phyloP scores from a whole-genome alignment of 495 filamentous ascomycete species.

The Penicillium goetzii region DNA sequence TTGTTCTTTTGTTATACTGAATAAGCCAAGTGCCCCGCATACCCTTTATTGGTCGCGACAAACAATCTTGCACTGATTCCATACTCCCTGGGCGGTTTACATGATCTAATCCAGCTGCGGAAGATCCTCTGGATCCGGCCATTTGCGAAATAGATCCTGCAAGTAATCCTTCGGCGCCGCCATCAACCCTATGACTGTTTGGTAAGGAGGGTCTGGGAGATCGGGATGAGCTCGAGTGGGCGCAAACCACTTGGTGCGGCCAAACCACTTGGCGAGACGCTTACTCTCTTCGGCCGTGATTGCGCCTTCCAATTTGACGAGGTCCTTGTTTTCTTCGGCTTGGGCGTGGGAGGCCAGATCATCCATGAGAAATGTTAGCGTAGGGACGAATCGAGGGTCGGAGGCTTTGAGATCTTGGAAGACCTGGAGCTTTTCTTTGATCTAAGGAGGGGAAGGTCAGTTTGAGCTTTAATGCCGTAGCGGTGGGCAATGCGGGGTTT shows the following conservation, averaged over 20 bases:
- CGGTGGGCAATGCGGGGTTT: too few relatives aligned
- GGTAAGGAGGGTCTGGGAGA: constrained; percentile 34
- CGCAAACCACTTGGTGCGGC: constrained; percentile 63
- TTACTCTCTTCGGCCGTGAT: constrained; percentile 46
- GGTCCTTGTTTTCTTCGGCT: constrained; percentile 61
- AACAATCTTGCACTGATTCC: neutral
- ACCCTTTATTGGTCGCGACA: too few relatives aligned
- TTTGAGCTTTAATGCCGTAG: neutral
- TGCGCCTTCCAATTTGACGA: constrained; percentile 52
- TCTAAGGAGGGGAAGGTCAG: constrained; percentile 42
- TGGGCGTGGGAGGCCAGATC: constrained; percentile 58
- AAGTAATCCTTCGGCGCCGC: constrained; percentile 41
- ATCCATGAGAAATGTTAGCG: constrained; percentile 55
- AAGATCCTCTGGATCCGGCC: constrained; percentile 28
- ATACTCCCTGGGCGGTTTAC: neutral
- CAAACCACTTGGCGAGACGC: constrained; percentile 55
- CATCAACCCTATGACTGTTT: constrained; percentile 33
- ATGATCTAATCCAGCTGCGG: constrained; percentile 2
- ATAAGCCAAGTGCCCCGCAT: too few relatives aligned
- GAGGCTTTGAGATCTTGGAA: constrained; percentile 58
- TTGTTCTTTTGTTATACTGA: too few relatives aligned
- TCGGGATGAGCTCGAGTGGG: constrained; percentile 60
- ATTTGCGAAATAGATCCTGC: constrained; percentile 38
- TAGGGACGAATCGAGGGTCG: constrained; percentile 54
- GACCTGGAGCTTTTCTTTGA: constrained; percentile 61